Evolutionary conservation across 2,329 filamentous ascomycete species (phyloP), one percentile per base, ranked within the genome.

Genomic region (Phaeosphaeriaceae sp.): DNA sequence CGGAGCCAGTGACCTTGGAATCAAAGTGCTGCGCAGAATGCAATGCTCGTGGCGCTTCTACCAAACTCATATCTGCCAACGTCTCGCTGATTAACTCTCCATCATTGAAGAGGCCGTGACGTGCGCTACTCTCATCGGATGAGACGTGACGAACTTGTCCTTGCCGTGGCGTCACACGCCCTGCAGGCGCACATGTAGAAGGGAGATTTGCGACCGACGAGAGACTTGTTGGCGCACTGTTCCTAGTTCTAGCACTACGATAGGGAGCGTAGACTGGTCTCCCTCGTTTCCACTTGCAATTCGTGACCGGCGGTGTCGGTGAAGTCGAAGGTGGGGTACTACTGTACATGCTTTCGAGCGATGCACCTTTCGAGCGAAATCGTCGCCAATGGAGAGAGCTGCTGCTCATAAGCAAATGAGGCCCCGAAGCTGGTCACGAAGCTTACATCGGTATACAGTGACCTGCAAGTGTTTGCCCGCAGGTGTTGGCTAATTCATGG

Each of bases 271-370:
- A 41, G 22, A 67, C 59, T 41, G 67, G 63, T 49, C 57, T 67
- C 55, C 62, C 63, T 44, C 63, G 65, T 48, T 60, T 67, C 67
- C 67, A 71, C 40, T 52, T 62, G 53, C 50, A 66, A 21, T 58
- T 55, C 17, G 31, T 47, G 21, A 51, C 21, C 20, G 56, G 58
- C 13, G 56, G 48, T 20, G 51, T 48, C 3, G 58, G 45, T 7
- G 48, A 42, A 17, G 24, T 44, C n/a, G 65, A 22, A 27, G 45
- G 48, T 33, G 54, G 54, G 33, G 56, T 46, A 24, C 45, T 59
- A 52, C 25, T 44, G n/a, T 53, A 54, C 60, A 65, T 65, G 1
- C 47, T 19, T 31, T 22, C 1, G 31, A 33, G 19, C 5, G 9
- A 7, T 11, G 42, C 9, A 6, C 5, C 44, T 19, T 27, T 15